phyloP scores from a whole-genome alignment of 208 protist species.

The Crithidia fasciculata region DNA sequence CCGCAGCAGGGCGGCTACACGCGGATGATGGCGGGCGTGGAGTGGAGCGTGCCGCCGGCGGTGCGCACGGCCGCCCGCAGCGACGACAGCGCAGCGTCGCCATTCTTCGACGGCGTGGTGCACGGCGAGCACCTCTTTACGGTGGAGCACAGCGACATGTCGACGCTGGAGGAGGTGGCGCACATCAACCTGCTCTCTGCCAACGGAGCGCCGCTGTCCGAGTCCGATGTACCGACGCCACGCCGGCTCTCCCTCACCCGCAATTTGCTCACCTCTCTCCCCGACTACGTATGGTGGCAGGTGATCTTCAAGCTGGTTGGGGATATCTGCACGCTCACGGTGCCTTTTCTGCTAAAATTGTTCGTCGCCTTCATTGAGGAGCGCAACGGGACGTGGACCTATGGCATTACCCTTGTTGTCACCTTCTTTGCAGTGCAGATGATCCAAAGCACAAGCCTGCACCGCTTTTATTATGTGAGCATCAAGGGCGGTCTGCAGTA shows the following conservation, averaged over 20 bases:
- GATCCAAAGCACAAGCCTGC: constrained; percentile 34
- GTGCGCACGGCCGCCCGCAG: constrained; percentile 26
- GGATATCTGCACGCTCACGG: constrained; percentile 47
- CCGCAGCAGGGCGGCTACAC: constrained; percentile 45
- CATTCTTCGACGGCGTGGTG: constrained; percentile 46
- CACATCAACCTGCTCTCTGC: constrained; percentile 23
- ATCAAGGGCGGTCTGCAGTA: constrained; percentile 50
- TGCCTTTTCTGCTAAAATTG: constrained; percentile 61
- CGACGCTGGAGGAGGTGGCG: constrained; percentile 44
- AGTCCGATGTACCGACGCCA: constrained; percentile 25
- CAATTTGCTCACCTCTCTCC: constrained; percentile 38
- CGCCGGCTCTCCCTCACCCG: constrained; percentile 14
- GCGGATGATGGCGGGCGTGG: constrained; percentile 46
- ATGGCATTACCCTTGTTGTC: constrained; percentile 44
- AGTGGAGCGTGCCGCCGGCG: constrained; percentile 49
- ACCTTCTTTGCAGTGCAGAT: constrained; percentile 36
- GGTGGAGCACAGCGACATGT: constrained; percentile 14
- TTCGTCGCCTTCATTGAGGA: constrained; percentile 40
- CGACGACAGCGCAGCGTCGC: constrained; percentile 24
- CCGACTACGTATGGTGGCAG: constrained; percentile 41
- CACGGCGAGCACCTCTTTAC: constrained; percentile 50
- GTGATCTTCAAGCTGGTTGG: constrained; percentile 56
- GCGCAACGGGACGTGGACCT: constrained; percentile 20
- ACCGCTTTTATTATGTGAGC: constrained; percentile 74
- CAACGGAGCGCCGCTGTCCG: constrained; percentile 14